Conservation (phyloP, 805 yeast genomes). For the Kodamaea sagamina region DNA sequence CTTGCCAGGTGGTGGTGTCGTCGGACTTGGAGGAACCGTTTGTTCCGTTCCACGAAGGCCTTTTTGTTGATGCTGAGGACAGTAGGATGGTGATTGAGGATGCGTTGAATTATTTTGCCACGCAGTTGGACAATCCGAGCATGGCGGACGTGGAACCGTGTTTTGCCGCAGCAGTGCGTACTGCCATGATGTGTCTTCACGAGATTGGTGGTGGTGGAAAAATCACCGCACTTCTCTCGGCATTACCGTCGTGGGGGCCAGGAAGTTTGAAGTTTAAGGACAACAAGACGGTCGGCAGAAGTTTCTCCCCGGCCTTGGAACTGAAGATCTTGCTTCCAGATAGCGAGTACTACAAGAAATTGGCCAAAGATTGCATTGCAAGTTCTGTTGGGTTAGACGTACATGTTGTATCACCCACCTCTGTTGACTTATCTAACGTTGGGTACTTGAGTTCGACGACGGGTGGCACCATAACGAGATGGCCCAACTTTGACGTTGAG, state of each 20-base stretch:
- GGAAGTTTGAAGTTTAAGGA: conserved; percentile 60
- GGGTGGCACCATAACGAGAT: conserved; percentile 69
- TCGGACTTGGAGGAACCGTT: conserved; percentile 77
- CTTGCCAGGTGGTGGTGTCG: conserved; percentile 59
- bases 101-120: conserved; percentile 63
- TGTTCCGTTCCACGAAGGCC: conserved; percentile 74
- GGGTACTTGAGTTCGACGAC: conserved; percentile 66
- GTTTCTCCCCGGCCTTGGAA: conserved; percentile 43
- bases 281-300: conserved; percentile 40
- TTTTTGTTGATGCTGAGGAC: conserved; percentile 78
- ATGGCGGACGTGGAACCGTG: conserved; percentile 61
- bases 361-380: conserved; percentile 57
- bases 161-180: conserved; percentile 75
- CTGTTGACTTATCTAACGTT: conserved; percentile 74
- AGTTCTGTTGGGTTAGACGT: conserved; percentile 75
- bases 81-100: conserved; percentile 64
- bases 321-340: conserved; percentile 59
- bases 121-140: conserved; percentile 36
- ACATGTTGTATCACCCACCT: conserved; percentile 62
- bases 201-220: conserved; percentile 76
- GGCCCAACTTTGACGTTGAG: conserved; percentile 64
- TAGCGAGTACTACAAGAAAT: conserved; percentile 58
- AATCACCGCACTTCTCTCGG: conserved; percentile 63
- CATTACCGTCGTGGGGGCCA: conserved; percentile 79
- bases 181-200: conserved; percentile 63